phyloP scores from a whole-genome alignment of 192 early-diverging fungal genomes.

The Allomyces macrogynus region DNA sequence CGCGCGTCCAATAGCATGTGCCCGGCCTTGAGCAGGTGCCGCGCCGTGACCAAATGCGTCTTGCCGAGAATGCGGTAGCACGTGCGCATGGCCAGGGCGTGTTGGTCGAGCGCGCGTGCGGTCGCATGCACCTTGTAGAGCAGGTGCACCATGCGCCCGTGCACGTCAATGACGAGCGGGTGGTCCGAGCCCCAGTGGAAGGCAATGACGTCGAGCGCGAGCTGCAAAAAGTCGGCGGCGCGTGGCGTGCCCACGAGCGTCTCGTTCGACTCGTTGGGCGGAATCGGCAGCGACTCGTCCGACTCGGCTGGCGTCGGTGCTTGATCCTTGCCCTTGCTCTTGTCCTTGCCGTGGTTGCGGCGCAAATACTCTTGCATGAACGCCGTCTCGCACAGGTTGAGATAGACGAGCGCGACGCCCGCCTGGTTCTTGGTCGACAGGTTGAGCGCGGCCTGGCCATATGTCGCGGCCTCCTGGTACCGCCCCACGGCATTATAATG shows the following conservation, averaged over 20 bases:
- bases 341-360: not conserved
- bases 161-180: constrained; percentile 21
- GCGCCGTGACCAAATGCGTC: constrained; percentile 22
- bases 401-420: not conserved
- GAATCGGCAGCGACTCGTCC: not conserved
- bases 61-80: constrained; percentile 18
- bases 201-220: not conserved
- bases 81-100: constrained; percentile 15
- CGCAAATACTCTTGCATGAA: no score
- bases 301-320: not conserved
- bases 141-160: constrained; percentile 17
- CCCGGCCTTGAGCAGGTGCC: constrained; percentile 16
- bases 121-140: constrained; percentile 9
- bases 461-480: constrained; percentile 25
- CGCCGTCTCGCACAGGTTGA: no score
- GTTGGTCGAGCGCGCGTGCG: constrained; percentile 15
- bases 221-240: not conserved
- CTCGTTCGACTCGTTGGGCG: not conserved
- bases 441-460: constrained; percentile 18
- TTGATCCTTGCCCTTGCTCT: not conserved
- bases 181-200: constrained; percentile 21
- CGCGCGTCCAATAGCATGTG: not conserved
- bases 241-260: not conserved
- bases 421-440: not conserved
- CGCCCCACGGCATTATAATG: constrained; percentile 21